phyloP scores from a whole-genome alignment of 208 protist species.

The Acanthamoeba castellanii region DNA sequence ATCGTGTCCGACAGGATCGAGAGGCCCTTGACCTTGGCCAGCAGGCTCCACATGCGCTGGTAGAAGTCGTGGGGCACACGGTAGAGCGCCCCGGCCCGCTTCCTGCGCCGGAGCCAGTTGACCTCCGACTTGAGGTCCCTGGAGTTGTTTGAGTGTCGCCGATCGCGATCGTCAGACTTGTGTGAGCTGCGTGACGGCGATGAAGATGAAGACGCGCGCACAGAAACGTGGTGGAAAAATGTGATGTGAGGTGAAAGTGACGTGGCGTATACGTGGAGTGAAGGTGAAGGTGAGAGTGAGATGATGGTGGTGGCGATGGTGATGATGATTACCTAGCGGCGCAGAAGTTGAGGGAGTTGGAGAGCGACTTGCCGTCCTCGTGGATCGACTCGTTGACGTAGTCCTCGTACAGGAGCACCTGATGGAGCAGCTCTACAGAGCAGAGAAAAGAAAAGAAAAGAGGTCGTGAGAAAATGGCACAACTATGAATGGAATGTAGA shows the following conservation, averaged over 20 bases:
- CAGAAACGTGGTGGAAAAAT: no score
- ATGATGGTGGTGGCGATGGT: no score
- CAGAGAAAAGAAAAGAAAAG: no score
- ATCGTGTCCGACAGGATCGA: constrained; percentile 2
- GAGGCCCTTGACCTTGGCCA: not conserved
- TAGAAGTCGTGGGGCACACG: constrained; percentile 56
- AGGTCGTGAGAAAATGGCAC: no score
- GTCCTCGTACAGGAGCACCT: constrained; percentile 24
- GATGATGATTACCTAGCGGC: no score
- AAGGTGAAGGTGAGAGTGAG: no score
- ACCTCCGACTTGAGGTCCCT: constrained; percentile 7
- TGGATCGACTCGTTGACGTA: constrained; percentile 24
- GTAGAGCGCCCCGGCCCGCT: constrained; percentile 11
- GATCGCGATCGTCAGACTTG: no score
- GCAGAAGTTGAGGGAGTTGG: not conserved
- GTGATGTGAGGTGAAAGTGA: no score
- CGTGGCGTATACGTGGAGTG: no score
- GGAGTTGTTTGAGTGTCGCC: not conserved
- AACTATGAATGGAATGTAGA: not conserved
- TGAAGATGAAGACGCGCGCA: no score
- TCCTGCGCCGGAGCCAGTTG: constrained; percentile 23
- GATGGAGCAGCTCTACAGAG: not conserved
- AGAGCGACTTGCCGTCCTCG: constrained; percentile 43
- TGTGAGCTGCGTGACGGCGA: not conserved
- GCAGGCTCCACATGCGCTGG: constrained; percentile 1